Percentiles rank a stretch among this genome's conserved stretches.
phyloP scores from a whole-genome alignment of 495 filamentous ascomycete genomes.

The Melanomma pulvis-pyrius region DNA sequence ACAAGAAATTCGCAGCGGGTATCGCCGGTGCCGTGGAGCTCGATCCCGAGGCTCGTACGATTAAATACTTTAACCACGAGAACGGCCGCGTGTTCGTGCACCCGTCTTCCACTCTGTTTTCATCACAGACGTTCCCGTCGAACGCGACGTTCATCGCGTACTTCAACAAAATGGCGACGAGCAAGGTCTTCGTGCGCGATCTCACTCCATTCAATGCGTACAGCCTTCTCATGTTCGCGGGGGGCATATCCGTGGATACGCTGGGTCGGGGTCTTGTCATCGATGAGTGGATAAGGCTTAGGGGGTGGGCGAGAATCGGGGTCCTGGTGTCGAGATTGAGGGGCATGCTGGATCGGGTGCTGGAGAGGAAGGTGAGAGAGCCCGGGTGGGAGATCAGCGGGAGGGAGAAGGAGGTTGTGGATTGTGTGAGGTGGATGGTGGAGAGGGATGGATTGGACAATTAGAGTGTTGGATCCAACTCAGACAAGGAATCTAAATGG shows the following conservation, averaged over 20 bases:
- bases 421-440: constrained; percentile 73
- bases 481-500: too few species aligned
- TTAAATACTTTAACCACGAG: constrained; percentile 88
- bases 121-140: constrained; percentile 70
- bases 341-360: constrained; percentile 80
- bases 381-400: constrained; percentile 61
- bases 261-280: constrained; percentile 85
- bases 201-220: constrained; percentile 93
- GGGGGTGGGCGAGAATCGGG: constrained; percentile 94
- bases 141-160: constrained; percentile 75
- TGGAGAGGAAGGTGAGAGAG: constrained; percentile 77
- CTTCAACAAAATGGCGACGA: constrained; percentile 87
- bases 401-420: constrained; percentile 65
- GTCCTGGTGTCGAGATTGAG: constrained; percentile 83
- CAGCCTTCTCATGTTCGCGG: constrained; percentile 86
- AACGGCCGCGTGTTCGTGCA: constrained; percentile 90
- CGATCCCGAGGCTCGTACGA: constrained; percentile 87
- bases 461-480: not conserved
- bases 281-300: constrained; percentile 86
- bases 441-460: constrained; percentile 84
- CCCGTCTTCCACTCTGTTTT: constrained; percentile 83
- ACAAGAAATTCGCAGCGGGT: constrained; percentile 88
- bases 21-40: constrained; percentile 85
- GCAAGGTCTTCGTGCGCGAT: constrained; percentile 85
- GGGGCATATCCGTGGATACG: constrained; percentile 81